Conservation (phyloP, 805 yeast genomes). For the Schwanniomyces sp. region DNA sequence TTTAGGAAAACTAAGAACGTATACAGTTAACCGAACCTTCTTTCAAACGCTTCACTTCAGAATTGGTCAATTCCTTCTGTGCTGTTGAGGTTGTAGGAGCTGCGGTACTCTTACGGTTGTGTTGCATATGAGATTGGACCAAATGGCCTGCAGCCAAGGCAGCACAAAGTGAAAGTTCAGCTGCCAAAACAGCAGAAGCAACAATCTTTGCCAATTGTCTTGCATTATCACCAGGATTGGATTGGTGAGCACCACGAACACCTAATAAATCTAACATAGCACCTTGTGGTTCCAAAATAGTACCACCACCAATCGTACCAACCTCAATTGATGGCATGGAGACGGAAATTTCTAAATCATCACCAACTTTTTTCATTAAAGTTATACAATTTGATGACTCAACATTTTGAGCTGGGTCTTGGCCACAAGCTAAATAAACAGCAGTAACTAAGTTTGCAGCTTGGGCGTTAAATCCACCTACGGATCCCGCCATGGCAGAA, state of each 20-base stretch:
- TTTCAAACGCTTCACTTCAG: constrained; percentile 46
- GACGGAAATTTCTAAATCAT: constrained; percentile 88
- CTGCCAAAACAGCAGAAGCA: constrained; percentile 94
- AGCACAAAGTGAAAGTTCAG: constrained; percentile 89
- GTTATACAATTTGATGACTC: constrained; percentile 98
- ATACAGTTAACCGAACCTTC: constrained; percentile 80
- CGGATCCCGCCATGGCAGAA: constrained; percentile 96
- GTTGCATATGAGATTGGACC: constrained; percentile 96
- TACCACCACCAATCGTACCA: constrained; percentile 99
- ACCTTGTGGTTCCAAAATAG: constrained; percentile 94
- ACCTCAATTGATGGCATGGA: constrained; percentile 99
- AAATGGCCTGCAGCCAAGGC: constrained; percentile 99
- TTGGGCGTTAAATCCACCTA: constrained; percentile 98
- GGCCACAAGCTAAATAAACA: constrained; percentile 91
- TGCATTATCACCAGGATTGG: constrained; percentile 92
- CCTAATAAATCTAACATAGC: constrained; percentile 94
- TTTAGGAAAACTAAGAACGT: constrained; percentile 41
- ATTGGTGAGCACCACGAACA: constrained; percentile 93
- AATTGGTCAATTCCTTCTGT: constrained; percentile 26
- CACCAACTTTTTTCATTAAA: constrained; percentile 71
- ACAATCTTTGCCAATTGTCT: constrained; percentile 89
- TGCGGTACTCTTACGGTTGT: constrained; percentile 70
- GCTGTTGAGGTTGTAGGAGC: constrained; percentile 19
- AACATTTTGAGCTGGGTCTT: constrained; percentile 99
- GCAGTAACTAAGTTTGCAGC: constrained; percentile 97